Evolutionary conservation across 2,329 filamentous ascomycete species (phyloP), one percentile per base, ranked within the genome.

Genomic region (Trichoderma sp.): DNA sequence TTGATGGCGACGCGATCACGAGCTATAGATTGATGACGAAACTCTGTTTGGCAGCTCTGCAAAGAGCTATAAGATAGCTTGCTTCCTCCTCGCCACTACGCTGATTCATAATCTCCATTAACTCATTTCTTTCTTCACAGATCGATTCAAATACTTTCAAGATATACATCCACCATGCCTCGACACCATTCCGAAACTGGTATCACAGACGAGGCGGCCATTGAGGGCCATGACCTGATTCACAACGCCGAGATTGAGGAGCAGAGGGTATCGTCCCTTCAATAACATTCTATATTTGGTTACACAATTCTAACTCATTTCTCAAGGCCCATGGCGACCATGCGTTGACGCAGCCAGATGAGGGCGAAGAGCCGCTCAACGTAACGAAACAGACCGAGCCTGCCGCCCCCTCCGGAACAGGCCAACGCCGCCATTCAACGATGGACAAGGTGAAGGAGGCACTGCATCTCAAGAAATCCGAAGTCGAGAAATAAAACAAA

Each of bases 191-290:
- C 42, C n/a, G 42, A 48, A 5, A 54, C 52, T 15, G 75, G 74
- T 22, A 72, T 76, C 53, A 68, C 72, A 0, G 76, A 78, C 45
- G 75, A 78, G 70, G 74, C 72, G 27, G 77, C 77, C 17, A 61
- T 74, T 7, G 77, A 77, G 64, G 67, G 68, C 7, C 77, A 79
- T 54, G 77, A 79, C 19, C 72, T 79, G 53, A 79, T 79, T 19
- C 76, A 78, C 58, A 64, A 72, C 4, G 77, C 77, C 34, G 77
- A 79, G 59, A n/a, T 73, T 0, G 76, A 78, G 54, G 76, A 78
- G 61, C 76, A 78, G 59, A 73, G 71, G 57, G 65, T 69, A 52
- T 12, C 7, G 22, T 13, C 15, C 13, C 32, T 2, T 15, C 2
- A 37, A 8, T 27, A 15, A 37, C 5, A 12, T 9, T n/a, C 1